Evolutionary conservation across 352 stramenopile genomes (phyloP), one percentile per base, ranked within the genome.

Genomic region (Phytophthora aleatoria): DNA sequence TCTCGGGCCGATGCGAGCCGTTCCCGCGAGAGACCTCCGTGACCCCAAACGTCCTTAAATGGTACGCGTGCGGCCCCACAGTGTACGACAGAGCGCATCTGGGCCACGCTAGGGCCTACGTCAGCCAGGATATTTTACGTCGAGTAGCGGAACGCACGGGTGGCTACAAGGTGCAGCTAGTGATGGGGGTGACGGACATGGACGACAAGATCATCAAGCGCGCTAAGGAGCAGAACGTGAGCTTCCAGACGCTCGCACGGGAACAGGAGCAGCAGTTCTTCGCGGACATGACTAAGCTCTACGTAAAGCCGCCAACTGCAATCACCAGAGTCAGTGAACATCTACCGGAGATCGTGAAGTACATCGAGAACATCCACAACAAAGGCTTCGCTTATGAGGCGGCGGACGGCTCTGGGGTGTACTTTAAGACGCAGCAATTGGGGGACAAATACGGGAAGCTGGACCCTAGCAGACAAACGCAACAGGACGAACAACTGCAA

Each of bases 1-100:
- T 92, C 1, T 70, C 71, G 8, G 76, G 72, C 10, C 57, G 55
- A 15, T 45, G 57, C 41, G 81, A 90, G 55, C 61, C 68, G 15
- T 74, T 92, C 28, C 79, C 81, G 47, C 73, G 69, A 57, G 67
- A 61, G 38, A 64, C 69, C 15, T 76, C 71, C 1, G 66, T 50
- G 3, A 71, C 66, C 9, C 74, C 72, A 50, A 80, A 84, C 55
- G 76, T 89, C 48, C 61, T 92, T 41, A 86, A 81, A 57, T 99
- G 97, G 97, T 99, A 99, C 80, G 92, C 95, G 12, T 99, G 98
- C 73, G 98, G 98, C 12, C 98, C 98, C 4, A 99, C 98, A 0
- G 97, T 99, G n/a, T 99, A 99, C 78, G 97, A 98, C 68, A 88
- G 85, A 30, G 92, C 96, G 8, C 98, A 99, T 72, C 69, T 99